phyloP scores from a whole-genome alignment of 257 asterid species.

The Solanum verrucosum region DNA sequence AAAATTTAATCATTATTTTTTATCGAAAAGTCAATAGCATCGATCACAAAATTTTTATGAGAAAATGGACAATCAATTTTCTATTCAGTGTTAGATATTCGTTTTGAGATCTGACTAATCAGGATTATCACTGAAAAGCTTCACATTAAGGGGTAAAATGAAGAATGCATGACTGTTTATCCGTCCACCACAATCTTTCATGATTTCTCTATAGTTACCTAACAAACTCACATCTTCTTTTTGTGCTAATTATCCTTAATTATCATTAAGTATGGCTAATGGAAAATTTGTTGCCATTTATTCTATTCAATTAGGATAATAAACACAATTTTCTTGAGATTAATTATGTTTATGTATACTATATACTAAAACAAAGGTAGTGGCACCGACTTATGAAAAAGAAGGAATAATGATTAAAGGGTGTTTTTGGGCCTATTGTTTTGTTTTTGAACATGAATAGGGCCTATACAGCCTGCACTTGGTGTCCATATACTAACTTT shows the following conservation, averaged over 20 bases:
- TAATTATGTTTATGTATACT: not conserved
- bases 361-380: not conserved
- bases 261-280: not conserved
- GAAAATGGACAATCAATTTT: not conserved
- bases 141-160: not conserved
- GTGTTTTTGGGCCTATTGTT: conserved; percentile 3
- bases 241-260: not conserved
- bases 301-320: not conserved
- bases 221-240: not conserved
- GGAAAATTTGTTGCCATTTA: not conserved
- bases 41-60: not conserved
- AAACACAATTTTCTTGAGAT: not conserved
- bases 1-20: not conserved
- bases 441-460: not conserved
- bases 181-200: not conserved
- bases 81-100: too few species aligned
- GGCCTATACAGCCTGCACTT: not conserved
- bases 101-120: not conserved
- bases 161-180: too few species aligned
- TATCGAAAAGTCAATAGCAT: not conserved
- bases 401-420: conserved; percentile 1
- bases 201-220: not conserved
- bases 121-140: not conserved
- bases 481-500: not conserved
- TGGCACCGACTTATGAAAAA: not conserved